Evolutionary conservation across 2,329 filamentous ascomycete species (phyloP).

Genomic region (Dothideomycetes sp.): DNA sequence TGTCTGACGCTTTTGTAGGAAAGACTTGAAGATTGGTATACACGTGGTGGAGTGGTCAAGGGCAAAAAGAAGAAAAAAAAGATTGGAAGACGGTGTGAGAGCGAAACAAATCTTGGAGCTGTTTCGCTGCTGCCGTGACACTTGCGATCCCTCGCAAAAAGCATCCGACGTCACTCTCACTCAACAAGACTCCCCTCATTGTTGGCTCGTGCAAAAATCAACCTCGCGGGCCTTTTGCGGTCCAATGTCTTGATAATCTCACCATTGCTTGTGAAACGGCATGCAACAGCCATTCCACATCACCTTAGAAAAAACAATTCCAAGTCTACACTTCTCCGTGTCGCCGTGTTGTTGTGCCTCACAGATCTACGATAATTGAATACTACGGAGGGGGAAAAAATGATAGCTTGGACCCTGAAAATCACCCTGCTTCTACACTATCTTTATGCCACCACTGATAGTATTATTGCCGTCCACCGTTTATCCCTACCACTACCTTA

Average conservation of each 20-base stretch:
- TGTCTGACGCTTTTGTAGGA: constrained; percentile 1
- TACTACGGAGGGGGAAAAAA: too few species aligned
- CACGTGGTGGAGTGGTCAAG: constrained; percentile 8
- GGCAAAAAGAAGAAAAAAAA: constrained; percentile 10
- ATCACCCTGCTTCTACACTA: constrained; percentile 2
- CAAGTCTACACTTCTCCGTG: too few species aligned
- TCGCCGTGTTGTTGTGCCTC: background rate
- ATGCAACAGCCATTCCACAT: background rate
- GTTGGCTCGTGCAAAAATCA: constrained; percentile 9
- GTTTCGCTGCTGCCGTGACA: too few species aligned
- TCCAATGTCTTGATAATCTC: constrained; percentile 2
- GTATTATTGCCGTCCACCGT: too few species aligned
- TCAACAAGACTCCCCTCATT: constrained; percentile 4
- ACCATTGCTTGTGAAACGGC: constrained; percentile 5
- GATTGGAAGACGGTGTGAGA: background rate
- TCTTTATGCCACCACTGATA: too few species aligned
- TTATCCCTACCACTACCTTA: too few species aligned
- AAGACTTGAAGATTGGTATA: background rate
- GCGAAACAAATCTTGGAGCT: too few species aligned
- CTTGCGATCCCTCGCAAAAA: too few species aligned
- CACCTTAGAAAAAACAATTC: background rate
- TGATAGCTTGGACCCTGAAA: constrained; percentile 7
- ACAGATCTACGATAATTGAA: too few species aligned
- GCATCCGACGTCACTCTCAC: constrained; percentile 5
- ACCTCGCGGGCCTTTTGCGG: constrained; percentile 10